Percentiles rank a stretch among this genome's conserved stretches.
Conservation (phyloP, 345 rosid species). For the Sonneratia alba region DNA sequence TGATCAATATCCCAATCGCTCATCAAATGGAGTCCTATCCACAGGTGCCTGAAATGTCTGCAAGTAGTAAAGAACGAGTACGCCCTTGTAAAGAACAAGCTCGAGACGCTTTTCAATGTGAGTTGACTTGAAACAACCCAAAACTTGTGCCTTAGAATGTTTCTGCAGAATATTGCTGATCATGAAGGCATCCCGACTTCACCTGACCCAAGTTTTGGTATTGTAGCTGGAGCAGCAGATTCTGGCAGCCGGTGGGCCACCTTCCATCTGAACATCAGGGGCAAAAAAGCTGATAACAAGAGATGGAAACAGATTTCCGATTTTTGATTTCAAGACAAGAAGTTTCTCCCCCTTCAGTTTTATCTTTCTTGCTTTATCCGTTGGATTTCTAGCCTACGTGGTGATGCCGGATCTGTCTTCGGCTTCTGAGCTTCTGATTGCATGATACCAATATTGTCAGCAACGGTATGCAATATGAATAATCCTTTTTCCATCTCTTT, state of each 20-base stretch:
- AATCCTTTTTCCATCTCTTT: conserved; percentile 8
- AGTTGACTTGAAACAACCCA: neutral
- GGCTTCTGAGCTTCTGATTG: conserved; percentile 10
- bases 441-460: conserved; percentile 13
- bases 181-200: neutral
- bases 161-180: neutral
- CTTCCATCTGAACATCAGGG: conserved; percentile 18
- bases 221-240: conserved; percentile 47
- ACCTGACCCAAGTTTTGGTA: neutral
- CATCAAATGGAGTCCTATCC: neutral
- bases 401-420: conserved; percentile 8
- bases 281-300: neutral
- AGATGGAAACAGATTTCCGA: neutral
- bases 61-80: conserved; percentile 52
- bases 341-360: neutral
- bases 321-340: neutral
- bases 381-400: too few species aligned
- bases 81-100: conserved; percentile 40
- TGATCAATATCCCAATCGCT: neutral
- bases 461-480: conserved; percentile 24
- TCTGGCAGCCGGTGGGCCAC: conserved; percentile 36
- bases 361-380: neutral
- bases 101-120: conserved; percentile 53
- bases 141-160: neutral
- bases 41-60: conserved; percentile 51